A percentile compares a stretch with the other conserved stretches of the same genome.
Conservation (phyloP, 257 asterid species). For the Solanum rostratum region DNA sequence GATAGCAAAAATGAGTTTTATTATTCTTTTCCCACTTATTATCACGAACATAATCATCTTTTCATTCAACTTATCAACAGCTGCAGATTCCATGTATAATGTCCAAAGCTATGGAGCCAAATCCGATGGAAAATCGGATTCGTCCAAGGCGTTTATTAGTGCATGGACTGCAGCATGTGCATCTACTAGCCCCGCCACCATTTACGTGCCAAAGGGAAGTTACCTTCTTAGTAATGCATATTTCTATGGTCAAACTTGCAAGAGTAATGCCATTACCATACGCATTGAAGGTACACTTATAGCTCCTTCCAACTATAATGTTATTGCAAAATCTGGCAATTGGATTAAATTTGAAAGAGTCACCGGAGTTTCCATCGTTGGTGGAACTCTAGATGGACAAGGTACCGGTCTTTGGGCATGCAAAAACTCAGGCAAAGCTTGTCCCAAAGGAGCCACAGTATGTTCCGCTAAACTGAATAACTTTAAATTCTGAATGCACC, state of each 20-base stretch:
- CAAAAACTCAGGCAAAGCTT: slow-evolving; percentile 26
- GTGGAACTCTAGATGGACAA: slow-evolving; percentile 51
- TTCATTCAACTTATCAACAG: background rate
- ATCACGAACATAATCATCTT: background rate
- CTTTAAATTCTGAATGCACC: background rate
- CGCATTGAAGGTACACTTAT: slow-evolving; percentile 31
- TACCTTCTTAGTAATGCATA: slow-evolving; percentile 11
- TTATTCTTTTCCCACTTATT: background rate
- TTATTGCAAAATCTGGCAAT: slow-evolving; percentile 8
- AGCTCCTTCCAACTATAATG: slow-evolving; percentile 40
- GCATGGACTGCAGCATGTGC: slow-evolving; percentile 60
- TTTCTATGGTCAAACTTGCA: slow-evolving; percentile 39
- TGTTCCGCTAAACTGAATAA: background rate
- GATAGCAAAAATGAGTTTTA: background rate
- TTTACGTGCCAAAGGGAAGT: slow-evolving; percentile 44
- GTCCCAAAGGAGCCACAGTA: slow-evolving; percentile 57
- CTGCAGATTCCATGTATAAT: slow-evolving; percentile 8
- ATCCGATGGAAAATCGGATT: slow-evolving; percentile 32
- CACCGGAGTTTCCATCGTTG: slow-evolving; percentile 30
- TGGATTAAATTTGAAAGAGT: slow-evolving; percentile 41
- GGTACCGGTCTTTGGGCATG: slow-evolving; percentile 56
- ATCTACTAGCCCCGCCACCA: slow-evolving; percentile 22
- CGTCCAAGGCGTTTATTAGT: slow-evolving; percentile 19
- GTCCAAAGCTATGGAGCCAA: slow-evolving; percentile 35
- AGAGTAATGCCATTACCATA: slow-evolving; percentile 18